Base-by-base conservation (phyloP, 352 stramenopile genomes). In the Saprolegnia diclina region DNA sequence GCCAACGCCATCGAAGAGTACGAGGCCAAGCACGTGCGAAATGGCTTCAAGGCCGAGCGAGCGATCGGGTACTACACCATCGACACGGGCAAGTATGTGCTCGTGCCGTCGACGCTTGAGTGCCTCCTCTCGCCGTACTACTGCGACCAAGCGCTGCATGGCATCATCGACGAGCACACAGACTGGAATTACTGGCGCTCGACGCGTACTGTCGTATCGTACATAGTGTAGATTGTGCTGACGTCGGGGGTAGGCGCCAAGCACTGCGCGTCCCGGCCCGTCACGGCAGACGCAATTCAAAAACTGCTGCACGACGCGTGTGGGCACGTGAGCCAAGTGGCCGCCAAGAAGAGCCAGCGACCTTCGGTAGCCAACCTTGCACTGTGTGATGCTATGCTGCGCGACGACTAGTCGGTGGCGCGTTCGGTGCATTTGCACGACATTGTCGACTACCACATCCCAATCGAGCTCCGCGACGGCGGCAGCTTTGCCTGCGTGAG, bases 401-500 rank as follows among this genome's bases (percentile, higher is more conserved):
- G n/a, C n/a, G n/a, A n/a, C n/a, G 32, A 29, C 2, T 22, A 22
- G 16, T 61, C 29, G 53, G 35, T 13, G 13, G 26, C n/a, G 53
- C 18, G n/a, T 5, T 29, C 44, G 24, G 35, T 66, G n/a, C 40
- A 66, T 11, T 42, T 66, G 57, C 57, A 66, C 26, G 57, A 66
- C 40, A 66, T 66, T 55, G 57, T 54, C n/a, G 35, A 66, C 57
- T 22, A 55, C 42, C 57, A 66, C 57, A 66, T 66, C 18, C 22
- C 57, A 7, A 5, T 55, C 29, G 57, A 66, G 37, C 16, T 66
- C 40, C 48, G 50, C 16, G 37, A 66, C 38, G 11, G 35, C 38
- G 19, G 22, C 37, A 66, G 42, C 0, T 89, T 88, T 59, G 81
- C 79, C 4, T 74, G 83, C 50, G 75, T 71, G n/a, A 86, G 81